phyloP scores from a whole-genome alignment of 2,329 filamentous ascomycete genomes.

The Dactylellina parvicollis region DNA sequence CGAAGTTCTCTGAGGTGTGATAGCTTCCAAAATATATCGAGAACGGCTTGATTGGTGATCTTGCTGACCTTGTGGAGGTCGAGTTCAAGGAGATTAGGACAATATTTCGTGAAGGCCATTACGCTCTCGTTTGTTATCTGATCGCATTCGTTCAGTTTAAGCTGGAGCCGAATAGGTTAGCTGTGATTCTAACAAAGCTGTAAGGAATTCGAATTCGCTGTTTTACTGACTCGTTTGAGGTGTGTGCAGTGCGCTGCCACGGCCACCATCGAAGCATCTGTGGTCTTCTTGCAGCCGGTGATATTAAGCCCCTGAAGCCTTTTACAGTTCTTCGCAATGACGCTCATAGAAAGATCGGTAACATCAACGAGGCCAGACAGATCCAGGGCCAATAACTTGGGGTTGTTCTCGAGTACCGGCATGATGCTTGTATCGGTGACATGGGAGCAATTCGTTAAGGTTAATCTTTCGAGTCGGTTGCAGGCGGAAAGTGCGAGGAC shows the following conservation, averaged over 20 bases:
- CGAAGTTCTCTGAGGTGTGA: slow-evolving; percentile 88
- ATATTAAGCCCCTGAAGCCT: slow-evolving; percentile 93
- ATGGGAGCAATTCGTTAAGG: slow-evolving; percentile 85
- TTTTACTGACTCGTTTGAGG: slow-evolving; percentile 66
- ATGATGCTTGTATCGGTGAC: slow-evolving; percentile 86
- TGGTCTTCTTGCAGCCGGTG: slow-evolving; percentile 82
- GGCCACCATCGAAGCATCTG: slow-evolving; percentile 82
- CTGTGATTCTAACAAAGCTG: not conserved
- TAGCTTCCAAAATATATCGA: slow-evolving; percentile 79
- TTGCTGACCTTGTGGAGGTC: slow-evolving; percentile 86
- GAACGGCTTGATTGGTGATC: slow-evolving; percentile 84
- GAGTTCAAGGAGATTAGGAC: slow-evolving; percentile 93
- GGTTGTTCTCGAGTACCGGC: slow-evolving; percentile 79
- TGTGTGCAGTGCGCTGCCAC: slow-evolving; percentile 84
- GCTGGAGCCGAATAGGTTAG: slow-evolving; percentile 65
- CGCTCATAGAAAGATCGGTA: slow-evolving; percentile 80
- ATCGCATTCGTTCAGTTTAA: slow-evolving; percentile 93
- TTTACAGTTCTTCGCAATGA: slow-evolving; percentile 81
- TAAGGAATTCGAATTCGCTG: not conserved
- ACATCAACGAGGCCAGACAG: slow-evolving; percentile 83
- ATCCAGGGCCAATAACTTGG: slow-evolving; percentile 85
- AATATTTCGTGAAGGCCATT: slow-evolving; percentile 84
- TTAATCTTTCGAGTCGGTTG: slow-evolving; percentile 90
- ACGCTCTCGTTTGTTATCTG: slow-evolving; percentile 85
- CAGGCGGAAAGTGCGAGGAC: slow-evolving; percentile 82